Base-by-base conservation (phyloP, 2,329 filamentous ascomycete species). In the Aspergillus sp. region DNA sequence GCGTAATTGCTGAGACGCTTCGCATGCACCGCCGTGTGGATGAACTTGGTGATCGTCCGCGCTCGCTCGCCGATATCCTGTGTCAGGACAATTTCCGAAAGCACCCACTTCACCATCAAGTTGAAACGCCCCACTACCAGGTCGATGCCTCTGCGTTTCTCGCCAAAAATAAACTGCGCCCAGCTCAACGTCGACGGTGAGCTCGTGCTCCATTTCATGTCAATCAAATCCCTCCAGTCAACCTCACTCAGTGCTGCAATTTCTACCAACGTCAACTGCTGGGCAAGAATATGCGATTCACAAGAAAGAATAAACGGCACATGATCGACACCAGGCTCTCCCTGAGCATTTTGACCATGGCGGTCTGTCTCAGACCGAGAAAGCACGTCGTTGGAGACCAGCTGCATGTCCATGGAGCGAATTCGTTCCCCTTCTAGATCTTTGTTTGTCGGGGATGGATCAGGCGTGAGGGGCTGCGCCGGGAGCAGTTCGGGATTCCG, bases 61-160 rank as follows among this genome's bases (percentile, higher is more conserved):
- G 71, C 75, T 37, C 76, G 67, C 46, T 80, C 75, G 15, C 71
- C 59, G 5, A 72, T 61, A 31, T 69, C 63, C 20, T 67, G 65
- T 0, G 74, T 79, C 12, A 80, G 64, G 8, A 80, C 58, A 40
- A 75, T 69, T 45, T 80, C 74, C 0, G 75, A 80, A 8, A 78
- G 58, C 6, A 69, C 69, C 76, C 76, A 80, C 58, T 79, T 79
- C 38, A 78, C 74, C 41, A 79, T 72, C 4, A 80, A 60, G 41
- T 80, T 80, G 62, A 80, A 80, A 15, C 76, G 72, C 15, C 75
- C 73, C 30, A 78, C 76, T 38, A 79, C 75, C 22, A 80, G 60
- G 39, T 80, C 76, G 26, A 80, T 74, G 17, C 76, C 76, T 29
- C 64, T 67, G 13, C 66, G 68, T 26, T 71, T 67, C 43, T 72